These are phyloP conservation scores for Globisporangium middletonii DNA, from an alignment of 352 stramenopile species.

Conservation along the genomic window DNA sequence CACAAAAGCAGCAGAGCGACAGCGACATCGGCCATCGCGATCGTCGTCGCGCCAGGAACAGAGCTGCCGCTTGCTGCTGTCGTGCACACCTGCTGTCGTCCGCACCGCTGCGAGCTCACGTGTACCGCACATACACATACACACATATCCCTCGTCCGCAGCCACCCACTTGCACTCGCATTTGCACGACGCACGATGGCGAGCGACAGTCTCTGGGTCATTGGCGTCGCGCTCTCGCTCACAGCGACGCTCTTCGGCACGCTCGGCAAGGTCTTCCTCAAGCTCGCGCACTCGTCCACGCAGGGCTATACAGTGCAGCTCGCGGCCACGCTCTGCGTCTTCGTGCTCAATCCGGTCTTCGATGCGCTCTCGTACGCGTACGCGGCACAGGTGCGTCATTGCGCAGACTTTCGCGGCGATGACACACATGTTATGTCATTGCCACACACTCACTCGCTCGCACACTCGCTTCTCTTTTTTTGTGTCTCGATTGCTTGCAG, in stretches of 20 bases:
- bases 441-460: not conserved
- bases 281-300: conserved; percentile 67
- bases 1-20: too few relatives aligned
- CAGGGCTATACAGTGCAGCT: conserved; percentile 51
- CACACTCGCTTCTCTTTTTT: not conserved
- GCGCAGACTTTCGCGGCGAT: not conserved
- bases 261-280: conserved; percentile 84
- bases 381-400: conserved; percentile 52
- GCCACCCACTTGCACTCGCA: not conserved
- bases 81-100: too few relatives aligned
- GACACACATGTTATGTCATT: not conserved
- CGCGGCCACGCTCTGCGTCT: conserved; percentile 73
- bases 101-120: too few relatives aligned
- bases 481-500: conserved; percentile 15
- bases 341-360: conserved; percentile 81
- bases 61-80: not conserved
- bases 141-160: too few relatives aligned
- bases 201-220: conserved; percentile 42
- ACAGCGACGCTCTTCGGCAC: conserved; percentile 81
- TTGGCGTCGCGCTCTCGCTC: conserved; percentile 75
- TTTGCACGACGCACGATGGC: not conserved
- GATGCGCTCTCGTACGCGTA: conserved; percentile 86
- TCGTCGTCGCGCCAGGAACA: too few relatives aligned
- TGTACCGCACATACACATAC: too few relatives aligned
- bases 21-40: too few relatives aligned